Conservation (phyloP, 495 filamentous ascomycete species). For the Hypomontagnella monticulosa region DNA sequence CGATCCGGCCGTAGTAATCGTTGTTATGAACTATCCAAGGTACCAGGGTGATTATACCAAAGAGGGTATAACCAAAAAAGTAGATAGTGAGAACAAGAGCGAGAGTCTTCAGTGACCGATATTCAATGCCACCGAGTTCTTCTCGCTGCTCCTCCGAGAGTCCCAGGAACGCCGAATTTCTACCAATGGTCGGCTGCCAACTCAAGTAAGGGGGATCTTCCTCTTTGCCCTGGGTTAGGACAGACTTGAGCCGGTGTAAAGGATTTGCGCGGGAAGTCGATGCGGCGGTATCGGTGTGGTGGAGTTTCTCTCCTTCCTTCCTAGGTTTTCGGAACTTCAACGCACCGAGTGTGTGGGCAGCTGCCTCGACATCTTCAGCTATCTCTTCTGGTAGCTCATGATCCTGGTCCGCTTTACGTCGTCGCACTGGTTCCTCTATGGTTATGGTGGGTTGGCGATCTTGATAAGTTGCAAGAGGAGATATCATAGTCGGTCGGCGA, state of each 20-base stretch:
- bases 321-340: constrained; percentile 51
- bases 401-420: constrained; percentile 41
- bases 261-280: constrained; percentile 28
- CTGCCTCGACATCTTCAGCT: constrained; percentile 48
- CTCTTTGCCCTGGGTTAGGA: constrained; percentile 56
- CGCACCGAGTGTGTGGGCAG: constrained; percentile 44
- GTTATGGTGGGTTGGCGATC: constrained; percentile 67
- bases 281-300: constrained; percentile 38
- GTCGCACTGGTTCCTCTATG: constrained; percentile 67
- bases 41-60: constrained; percentile 75
- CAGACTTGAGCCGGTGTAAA: constrained; percentile 40
- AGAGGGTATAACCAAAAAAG: constrained; percentile 75
- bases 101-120: constrained; percentile 86
- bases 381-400: constrained; percentile 47
- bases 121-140: constrained; percentile 94
- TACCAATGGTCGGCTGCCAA: constrained; percentile 89
- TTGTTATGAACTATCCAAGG: constrained; percentile 78
- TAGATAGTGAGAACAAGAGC: constrained; percentile 80
- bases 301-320: constrained; percentile 40
- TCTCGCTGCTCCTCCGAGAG: constrained; percentile 89
- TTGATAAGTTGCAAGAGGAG: constrained; percentile 46
- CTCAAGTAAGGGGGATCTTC: constrained; percentile 81
- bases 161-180: constrained; percentile 91
- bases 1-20: constrained; percentile 66
- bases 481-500: constrained; percentile 27